These are phyloP conservation scores for Barnettozyma sucrosica DNA, from an alignment of 805 yeast species.

Conservation along the genomic window DNA sequence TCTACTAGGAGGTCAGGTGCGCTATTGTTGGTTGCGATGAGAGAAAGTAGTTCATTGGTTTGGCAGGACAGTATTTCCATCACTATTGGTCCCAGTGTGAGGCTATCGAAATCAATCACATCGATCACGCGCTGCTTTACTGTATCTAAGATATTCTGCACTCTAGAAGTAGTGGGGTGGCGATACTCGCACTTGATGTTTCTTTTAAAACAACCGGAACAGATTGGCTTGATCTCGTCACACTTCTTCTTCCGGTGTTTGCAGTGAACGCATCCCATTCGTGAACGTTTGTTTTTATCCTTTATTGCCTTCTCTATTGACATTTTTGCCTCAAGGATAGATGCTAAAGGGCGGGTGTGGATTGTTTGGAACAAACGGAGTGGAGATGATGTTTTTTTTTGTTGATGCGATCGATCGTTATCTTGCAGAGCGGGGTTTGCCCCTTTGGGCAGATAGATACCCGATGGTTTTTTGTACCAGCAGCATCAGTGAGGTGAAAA, in stretches of 20 bases:
- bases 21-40: not conserved
- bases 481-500: too few species aligned
- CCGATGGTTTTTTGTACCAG: too few species aligned
- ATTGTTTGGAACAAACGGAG: not conserved
- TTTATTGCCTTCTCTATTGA: not conserved
- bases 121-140: not conserved
- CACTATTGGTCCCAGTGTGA: constrained; percentile 8
- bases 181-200: constrained; percentile 26
- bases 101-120: constrained; percentile 10
- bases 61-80: constrained; percentile 4
- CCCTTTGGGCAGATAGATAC: too few species aligned
- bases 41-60: not conserved
- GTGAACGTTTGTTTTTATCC: constrained; percentile 23
- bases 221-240: constrained; percentile 41
- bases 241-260: constrained; percentile 43
- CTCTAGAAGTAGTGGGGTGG: constrained; percentile 3
- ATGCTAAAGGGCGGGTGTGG: too few species aligned
- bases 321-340: not conserved
- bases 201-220: constrained; percentile 36
- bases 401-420: not conserved
- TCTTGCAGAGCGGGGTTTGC: not conserved
- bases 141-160: not conserved
- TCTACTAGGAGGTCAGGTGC: not conserved
- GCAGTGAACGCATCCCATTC: constrained; percentile 36
- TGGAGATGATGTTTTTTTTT: not conserved